Conservation (phyloP, 768 basidiomycete genomes). For the Lactarius deliciosus region DNA sequence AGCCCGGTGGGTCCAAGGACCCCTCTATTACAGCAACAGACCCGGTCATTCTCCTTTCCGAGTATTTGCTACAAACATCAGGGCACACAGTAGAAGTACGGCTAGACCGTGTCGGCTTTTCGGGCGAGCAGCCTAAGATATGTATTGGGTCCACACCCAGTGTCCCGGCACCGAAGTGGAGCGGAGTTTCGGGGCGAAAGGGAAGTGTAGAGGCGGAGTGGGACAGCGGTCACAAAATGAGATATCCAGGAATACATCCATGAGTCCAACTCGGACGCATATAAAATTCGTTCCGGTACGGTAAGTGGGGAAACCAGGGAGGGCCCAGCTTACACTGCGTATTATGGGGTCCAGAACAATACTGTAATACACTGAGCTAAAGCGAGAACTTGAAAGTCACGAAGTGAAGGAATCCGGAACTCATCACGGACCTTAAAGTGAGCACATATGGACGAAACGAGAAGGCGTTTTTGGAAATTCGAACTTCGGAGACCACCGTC, state of each 20-base stretch:
- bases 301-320: too few species aligned
- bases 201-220: background rate
- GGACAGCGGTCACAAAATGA: too few species aligned
- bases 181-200: background rate
- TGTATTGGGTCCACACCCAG: too few species aligned
- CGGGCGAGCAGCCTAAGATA: background rate
- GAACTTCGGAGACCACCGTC: background rate
- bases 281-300: too few species aligned
- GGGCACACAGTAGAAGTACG: background rate
- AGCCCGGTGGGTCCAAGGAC: background rate
- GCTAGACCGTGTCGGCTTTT: background rate
- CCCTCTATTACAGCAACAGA: background rate
- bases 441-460: too few species aligned
- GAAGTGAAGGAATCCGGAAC: background rate
- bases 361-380: background rate
- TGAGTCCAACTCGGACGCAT: too few species aligned
- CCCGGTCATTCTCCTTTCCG: background rate
- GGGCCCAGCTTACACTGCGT: background rate
- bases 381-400: background rate
- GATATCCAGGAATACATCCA: too few species aligned
- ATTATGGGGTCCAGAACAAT: background rate
- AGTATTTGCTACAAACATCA: background rate
- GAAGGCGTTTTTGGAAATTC: background rate
- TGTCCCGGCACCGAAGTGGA: background rate
- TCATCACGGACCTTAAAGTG: background rate